Conservation (phyloP, 352 stramenopile genomes). For the Phytophthora ramorum region DNA sequence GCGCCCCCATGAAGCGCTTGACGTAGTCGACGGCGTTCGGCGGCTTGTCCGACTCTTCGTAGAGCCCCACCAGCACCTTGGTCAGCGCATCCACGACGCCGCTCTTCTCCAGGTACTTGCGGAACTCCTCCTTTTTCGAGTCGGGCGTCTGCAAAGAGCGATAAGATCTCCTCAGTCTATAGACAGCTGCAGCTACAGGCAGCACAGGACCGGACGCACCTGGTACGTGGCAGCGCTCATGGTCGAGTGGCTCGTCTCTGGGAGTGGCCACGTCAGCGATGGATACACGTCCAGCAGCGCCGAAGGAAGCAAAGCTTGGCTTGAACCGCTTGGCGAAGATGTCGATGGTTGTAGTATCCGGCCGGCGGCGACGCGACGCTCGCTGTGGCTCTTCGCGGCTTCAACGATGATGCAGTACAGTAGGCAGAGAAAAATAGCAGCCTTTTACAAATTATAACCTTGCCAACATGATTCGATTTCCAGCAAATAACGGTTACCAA, state of each 20-base stretch:
- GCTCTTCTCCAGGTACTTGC: constrained; percentile 98
- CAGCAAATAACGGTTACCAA: no score
- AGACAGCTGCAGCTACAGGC: neutral
- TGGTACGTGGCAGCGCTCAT: constrained; percentile 76
- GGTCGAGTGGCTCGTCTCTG: constrained; percentile 28
- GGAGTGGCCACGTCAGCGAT: constrained; percentile 24
- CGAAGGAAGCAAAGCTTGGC: constrained; percentile 2
- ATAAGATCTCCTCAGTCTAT: neutral
- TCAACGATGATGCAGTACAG: constrained; percentile 1
- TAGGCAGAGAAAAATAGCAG: no score
- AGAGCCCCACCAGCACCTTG: constrained; percentile 96
- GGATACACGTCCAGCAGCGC: constrained; percentile 14
- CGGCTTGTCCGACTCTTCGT: constrained; percentile 96
- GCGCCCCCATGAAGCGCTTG: constrained; percentile 95
- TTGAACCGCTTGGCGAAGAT: neutral
- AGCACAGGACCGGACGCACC: constrained; percentile 28
- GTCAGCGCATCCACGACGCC: constrained; percentile 97
- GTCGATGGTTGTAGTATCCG: constrained; percentile 33
- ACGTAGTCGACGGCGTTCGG: constrained; percentile 98
- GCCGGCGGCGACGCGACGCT: constrained; percentile 25
- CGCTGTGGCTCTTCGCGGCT: constrained; percentile 21
- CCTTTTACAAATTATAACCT: neutral
- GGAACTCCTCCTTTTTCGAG: constrained; percentile 99
- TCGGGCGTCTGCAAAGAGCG: constrained; percentile 87
- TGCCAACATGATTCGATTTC: neutral